Percentiles rank a stretch among this genome's conserved stretches.
phyloP scores from a whole-genome alignment of 768 basidiomycete genomes.

The Leccinum fibrillosum region DNA sequence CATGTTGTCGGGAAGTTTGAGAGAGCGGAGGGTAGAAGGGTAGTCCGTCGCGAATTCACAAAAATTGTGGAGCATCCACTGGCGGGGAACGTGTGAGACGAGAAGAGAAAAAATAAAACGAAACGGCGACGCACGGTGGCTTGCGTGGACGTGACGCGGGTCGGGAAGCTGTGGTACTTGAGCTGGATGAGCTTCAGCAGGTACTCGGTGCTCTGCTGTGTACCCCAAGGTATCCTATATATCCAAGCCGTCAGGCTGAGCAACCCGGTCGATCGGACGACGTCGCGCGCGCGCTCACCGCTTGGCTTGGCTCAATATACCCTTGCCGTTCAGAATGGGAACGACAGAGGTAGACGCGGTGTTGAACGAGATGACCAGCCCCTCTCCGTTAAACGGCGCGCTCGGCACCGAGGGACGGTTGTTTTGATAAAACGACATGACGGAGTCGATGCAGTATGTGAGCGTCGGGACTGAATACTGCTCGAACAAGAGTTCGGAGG shows the following conservation, averaged over 20 bases:
- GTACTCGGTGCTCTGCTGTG: conserved; percentile 86
- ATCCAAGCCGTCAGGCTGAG: not conserved
- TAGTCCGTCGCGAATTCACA: conserved; percentile 86
- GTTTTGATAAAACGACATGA: conserved; percentile 92
- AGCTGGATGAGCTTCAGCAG: conserved; percentile 91
- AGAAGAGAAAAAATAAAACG: not conserved
- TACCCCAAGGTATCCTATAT: conserved; percentile 93
- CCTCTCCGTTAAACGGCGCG: conserved; percentile 56
- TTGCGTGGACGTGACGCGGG: conserved; percentile 73
- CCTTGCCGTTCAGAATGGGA: conserved; percentile 80
- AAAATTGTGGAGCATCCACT: conserved; percentile 92
- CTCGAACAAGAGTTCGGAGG: conserved; percentile 96
- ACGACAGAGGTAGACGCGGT: conserved; percentile 89
- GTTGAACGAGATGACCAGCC: conserved; percentile 87
- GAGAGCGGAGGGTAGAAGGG: conserved; percentile 52
- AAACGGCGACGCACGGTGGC: conserved; percentile 55
- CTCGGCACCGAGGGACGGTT: conserved; percentile 36
- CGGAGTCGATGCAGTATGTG: conserved; percentile 82
- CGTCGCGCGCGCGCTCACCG: conserved; percentile 50
- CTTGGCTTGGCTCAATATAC: conserved; percentile 81
- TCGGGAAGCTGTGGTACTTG: conserved; percentile 92
- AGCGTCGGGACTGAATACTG: conserved; percentile 83
- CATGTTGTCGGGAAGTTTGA: conserved; percentile 67
- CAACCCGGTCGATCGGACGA: not conserved
- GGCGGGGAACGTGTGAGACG: not conserved